Base-by-base conservation (phyloP, 345 rosid species). In the Anastatica hierochuntica region DNA sequence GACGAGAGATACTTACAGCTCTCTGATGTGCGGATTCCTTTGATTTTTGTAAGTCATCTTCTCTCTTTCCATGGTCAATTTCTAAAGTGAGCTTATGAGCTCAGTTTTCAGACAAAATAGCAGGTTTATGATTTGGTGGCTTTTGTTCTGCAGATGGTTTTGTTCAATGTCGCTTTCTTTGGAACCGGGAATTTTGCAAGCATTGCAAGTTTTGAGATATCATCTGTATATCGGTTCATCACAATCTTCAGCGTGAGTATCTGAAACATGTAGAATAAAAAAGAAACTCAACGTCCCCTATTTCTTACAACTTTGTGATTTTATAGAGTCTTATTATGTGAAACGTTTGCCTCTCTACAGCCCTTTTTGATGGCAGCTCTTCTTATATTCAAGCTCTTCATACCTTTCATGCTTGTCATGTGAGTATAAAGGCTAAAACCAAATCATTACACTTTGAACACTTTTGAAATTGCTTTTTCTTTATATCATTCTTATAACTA, bases 121-220 rank as follows among this genome's bases (percentile, higher is more conserved):
- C 38, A 24, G 53, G 29, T 54, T 42, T 30, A 24, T 45, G 30
- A 42, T 24, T 36, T 30, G 30, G 58, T 66, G 24, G 49, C 14
- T 47, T 67, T 45, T 65, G 43, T 58, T 35, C 55, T 63, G 50
- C 72, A 90, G 98, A 63, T 86, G 96, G 87, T 90, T 52, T 68
- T 90, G 45, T 86, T 89, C 71, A 86, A 90, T 59, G 85, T 90
- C 6, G 96, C 98, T 20, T 90, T 90, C 85, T 90, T 86, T 9
- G 98, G 98, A 54, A 86, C 98, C 41, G 96, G 98, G 30, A 90
- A 90, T 75, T 90, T 90, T 46, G 96, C 96, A 43, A 90, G 96
- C 72, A 90, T 90, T 66, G 98, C 98, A 55, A 90, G 98, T 74
- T 90, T 90, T 66, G 98, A 90, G 84, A 90, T 90, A 64, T 90